Conservation (phyloP, 2,329 filamentous ascomycete genomes). For the Paraphaeosphaeria sporulosa region DNA sequence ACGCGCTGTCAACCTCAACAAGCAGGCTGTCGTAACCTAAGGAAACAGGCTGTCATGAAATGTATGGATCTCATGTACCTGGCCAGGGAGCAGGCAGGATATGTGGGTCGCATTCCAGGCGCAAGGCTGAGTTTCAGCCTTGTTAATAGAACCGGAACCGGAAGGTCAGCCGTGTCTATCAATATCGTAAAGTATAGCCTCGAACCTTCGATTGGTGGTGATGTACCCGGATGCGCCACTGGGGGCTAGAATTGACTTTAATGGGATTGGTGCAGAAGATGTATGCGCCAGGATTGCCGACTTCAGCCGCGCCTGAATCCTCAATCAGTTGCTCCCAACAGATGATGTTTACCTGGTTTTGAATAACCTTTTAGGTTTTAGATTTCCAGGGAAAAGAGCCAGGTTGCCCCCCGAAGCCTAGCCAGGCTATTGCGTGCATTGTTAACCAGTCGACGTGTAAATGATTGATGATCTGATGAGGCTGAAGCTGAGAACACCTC, state of each 20-base stretch:
- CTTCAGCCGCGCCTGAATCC: background rate
- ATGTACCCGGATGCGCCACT: background rate
- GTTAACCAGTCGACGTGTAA: background rate
- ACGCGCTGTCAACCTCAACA: background rate
- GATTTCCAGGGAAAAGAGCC: background rate
- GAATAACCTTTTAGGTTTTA: background rate
- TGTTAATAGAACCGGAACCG: background rate
- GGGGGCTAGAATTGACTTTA: background rate
- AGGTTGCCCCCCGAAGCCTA: background rate
- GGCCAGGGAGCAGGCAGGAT: background rate
- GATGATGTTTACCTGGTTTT: background rate
- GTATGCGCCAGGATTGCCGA: background rate
- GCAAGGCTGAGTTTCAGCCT: background rate
- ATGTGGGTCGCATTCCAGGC: background rate
- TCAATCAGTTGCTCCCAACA: background rate
- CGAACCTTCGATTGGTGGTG: background rate
- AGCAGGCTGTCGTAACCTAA: background rate
- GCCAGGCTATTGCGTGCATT: background rate
- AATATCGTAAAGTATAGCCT: background rate
- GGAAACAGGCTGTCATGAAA: background rate
- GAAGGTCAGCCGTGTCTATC: background rate
- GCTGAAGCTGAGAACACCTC: background rate
- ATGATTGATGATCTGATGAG: background rate
- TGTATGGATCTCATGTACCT: background rate
- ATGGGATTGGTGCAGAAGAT: background rate